Evolutionary conservation across 2,329 filamentous ascomycete genomes (phyloP).

Genomic region (Phialocephala sp.): DNA sequence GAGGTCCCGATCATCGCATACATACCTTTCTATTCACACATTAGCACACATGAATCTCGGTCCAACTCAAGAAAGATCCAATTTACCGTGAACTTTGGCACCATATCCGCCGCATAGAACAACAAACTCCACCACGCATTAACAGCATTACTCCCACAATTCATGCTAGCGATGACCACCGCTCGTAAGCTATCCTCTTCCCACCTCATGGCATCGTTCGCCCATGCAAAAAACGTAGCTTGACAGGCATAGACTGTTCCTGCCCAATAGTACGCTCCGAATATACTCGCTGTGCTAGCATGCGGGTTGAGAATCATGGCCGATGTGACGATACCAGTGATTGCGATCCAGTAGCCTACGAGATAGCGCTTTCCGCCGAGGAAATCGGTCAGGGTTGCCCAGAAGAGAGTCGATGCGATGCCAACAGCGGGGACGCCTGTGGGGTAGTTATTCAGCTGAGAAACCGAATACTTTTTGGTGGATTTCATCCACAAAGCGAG

Average conservation of each 20-base stretch:
- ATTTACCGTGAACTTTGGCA: constrained; percentile 53
- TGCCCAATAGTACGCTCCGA: constrained; percentile 74
- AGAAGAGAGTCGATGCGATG: constrained; percentile 64
- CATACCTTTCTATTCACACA: constrained; percentile 62
- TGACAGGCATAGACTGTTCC: constrained; percentile 75
- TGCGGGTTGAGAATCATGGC: constrained; percentile 59
- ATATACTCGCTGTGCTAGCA: constrained; percentile 55
- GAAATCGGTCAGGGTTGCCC: constrained; percentile 71
- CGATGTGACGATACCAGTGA: constrained; percentile 67
- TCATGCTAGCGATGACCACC: constrained; percentile 76
- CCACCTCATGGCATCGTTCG: constrained; percentile 68
- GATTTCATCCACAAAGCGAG: constrained; percentile 56
- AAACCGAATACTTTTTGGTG: constrained; percentile 51
- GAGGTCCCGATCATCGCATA: constrained; percentile 73
- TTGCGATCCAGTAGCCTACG: constrained; percentile 69
- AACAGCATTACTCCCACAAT: constrained; percentile 68
- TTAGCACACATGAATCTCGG: constrained; percentile 12
- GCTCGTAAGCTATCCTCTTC: constrained; percentile 67
- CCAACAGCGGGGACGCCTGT: constrained; percentile 58
- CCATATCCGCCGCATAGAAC: constrained; percentile 71
- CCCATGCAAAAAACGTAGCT: constrained; percentile 78
- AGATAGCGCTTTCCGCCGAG: constrained; percentile 67
- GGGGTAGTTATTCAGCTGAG: constrained; percentile 59
- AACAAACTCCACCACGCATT: constrained; percentile 78
- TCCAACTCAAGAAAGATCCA: constrained; percentile 11